phyloP scores from a whole-genome alignment of 140 eudicot species.

The Anethum foeniculum region DNA sequence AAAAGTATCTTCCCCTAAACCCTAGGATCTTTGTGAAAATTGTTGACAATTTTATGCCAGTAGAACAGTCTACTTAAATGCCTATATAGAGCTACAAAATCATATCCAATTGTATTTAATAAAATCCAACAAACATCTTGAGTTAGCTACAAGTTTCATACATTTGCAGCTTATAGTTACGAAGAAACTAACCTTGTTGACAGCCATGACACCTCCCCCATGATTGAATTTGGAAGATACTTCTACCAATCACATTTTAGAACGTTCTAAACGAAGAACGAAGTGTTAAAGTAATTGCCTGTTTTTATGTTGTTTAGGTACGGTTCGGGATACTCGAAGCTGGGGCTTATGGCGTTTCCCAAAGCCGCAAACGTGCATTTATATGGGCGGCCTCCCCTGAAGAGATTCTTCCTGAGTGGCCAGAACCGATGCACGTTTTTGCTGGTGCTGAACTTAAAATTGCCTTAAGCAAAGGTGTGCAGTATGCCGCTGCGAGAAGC shows the following conservation, averaged over 20 bases:
- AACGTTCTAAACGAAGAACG: neutral
- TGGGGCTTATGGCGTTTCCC: conserved; percentile 79
- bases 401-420: conserved; percentile 76
- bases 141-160: neutral
- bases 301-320: conserved; percentile 32
- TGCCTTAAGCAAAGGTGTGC: conserved; percentile 24
- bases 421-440: conserved; percentile 88
- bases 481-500: conserved; percentile 70
- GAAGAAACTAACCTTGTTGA: neutral
- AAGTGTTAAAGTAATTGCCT: neutral
- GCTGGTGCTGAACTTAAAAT: conserved; percentile 53
- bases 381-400: conserved; percentile 90
- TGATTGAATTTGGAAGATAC: neutral
- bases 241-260: neutral
- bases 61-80: neutral
- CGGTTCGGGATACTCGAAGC: conserved; percentile 80
- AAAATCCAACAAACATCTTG: neutral
- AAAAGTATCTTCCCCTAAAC: neutral
- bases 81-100: neutral
- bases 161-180: neutral
- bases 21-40: neutral
- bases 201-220: neutral
- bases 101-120: neutral
- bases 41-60: neutral
- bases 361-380: conserved; percentile 70